phyloP scores from a whole-genome alignment of 495 filamentous ascomycete genomes.

The Friedmanniomyces simplex region DNA sequence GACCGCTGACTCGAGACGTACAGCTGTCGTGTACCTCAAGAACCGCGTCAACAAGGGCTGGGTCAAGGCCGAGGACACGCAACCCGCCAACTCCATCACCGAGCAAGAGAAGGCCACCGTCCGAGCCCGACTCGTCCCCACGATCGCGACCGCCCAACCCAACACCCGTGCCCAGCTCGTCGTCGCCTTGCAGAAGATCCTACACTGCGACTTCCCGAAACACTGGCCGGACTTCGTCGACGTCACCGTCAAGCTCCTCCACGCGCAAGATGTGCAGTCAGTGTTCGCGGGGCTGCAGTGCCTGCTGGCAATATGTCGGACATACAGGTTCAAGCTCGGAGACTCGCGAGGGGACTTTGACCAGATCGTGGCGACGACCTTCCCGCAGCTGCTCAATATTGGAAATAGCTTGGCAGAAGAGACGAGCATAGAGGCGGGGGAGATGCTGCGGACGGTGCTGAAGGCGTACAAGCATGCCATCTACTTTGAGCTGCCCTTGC shows the following conservation, averaged over 20 bases:
- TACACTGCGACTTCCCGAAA: conserved; percentile 89
- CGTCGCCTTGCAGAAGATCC: conserved; percentile 86
- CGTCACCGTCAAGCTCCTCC: conserved; percentile 76
- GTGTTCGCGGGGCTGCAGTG: conserved; percentile 92
- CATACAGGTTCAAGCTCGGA: conserved; percentile 84
- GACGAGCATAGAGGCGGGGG: conserved; percentile 81
- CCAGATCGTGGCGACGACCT: conserved; percentile 81
- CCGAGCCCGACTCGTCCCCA: conserved; percentile 74
- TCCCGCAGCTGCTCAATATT: conserved; percentile 81
- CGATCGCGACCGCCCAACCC: conserved; percentile 67
- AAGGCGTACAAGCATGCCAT: conserved; percentile 97
- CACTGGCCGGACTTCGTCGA: conserved; percentile 90
- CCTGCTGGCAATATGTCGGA: conserved; percentile 80
- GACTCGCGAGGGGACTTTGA: conserved; percentile 80
- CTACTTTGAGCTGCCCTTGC: conserved; percentile 79
- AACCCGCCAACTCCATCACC: conserved; percentile 52
- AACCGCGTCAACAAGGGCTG: conserved; percentile 89
- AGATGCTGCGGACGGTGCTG: conserved; percentile 89
- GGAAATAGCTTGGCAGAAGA: conserved; percentile 82
- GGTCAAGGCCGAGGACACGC: conserved; percentile 60
- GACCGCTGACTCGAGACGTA: conserved; percentile 14
- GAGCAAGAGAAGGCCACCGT: conserved; percentile 85
- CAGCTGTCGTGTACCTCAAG: conserved; percentile 96
- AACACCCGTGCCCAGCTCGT: conserved; percentile 83
- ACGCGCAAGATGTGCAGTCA: conserved; percentile 68